These are phyloP conservation scores for Penicillium roqueforti DNA, from an alignment of 495 filamentous ascomycete species.

Conservation along the genomic window DNA sequence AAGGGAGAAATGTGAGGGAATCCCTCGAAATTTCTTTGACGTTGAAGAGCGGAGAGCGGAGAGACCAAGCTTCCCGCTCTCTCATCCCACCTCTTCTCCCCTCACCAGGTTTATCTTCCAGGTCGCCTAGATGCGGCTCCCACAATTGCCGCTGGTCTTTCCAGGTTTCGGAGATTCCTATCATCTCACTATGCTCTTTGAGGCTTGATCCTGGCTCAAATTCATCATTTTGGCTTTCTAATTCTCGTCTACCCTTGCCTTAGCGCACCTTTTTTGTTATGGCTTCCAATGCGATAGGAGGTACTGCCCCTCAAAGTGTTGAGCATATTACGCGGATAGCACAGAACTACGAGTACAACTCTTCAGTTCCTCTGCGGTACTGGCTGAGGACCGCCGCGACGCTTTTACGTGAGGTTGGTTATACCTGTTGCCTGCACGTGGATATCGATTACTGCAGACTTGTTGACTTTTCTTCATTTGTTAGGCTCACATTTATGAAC, in stretches of 20 bases:
- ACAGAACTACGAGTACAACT: constrained; percentile 73
- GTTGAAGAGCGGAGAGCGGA: constrained; percentile 4
- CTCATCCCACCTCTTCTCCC: constrained; percentile 1
- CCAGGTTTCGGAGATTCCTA: constrained; percentile 14
- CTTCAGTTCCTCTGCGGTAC: constrained; percentile 63
- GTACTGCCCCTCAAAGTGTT: constrained; percentile 57
- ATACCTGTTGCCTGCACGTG: not conserved
- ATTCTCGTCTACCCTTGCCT: not conserved
- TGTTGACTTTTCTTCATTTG: constrained; percentile 5
- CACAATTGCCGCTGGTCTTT: constrained; percentile 15
- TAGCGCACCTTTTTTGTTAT: constrained; percentile 16
- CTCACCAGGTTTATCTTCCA: not conserved
- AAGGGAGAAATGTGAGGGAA: too few relatives aligned
- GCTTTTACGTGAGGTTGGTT: constrained; percentile 69
- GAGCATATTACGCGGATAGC: constrained; percentile 69
- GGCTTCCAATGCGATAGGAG: constrained; percentile 24
- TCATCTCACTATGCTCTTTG: constrained; percentile 18
- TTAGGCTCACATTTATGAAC: constrained; percentile 74
- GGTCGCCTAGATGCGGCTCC: constrained; percentile 26
- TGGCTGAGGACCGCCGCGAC: constrained; percentile 81
- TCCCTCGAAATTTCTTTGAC: too few relatives aligned
- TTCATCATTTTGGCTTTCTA: constrained; percentile 2
- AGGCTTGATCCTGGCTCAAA: constrained; percentile 10
- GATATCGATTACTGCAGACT: not conserved
- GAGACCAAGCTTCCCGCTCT: constrained; percentile 5